These are phyloP conservation scores for Geosmithia putterillii DNA, from an alignment of 2,329 filamentous ascomycete genomes.

Conservation along the genomic window DNA sequence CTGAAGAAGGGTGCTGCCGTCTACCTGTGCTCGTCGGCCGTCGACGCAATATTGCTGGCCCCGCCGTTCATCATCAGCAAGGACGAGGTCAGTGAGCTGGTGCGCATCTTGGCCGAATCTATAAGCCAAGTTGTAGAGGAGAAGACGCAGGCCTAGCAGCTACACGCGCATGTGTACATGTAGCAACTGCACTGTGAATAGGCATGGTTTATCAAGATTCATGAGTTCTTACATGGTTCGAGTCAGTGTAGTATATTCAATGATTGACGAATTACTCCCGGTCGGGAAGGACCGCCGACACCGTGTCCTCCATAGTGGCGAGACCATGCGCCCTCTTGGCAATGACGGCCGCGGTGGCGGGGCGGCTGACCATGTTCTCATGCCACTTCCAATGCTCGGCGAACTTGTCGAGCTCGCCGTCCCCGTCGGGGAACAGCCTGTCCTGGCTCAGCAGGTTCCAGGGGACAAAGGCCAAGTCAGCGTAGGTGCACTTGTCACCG, in stretches of 20 bases:
- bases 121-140: neutral
- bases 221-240: too few species aligned
- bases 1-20: constrained; percentile 4
- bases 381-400: neutral
- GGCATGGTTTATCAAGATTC: too few species aligned
- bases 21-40: constrained; percentile 15
- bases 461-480: constrained; percentile 21
- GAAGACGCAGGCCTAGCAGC: too few species aligned
- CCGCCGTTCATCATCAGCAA: constrained; percentile 53
- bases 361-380: neutral
- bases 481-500: constrained; percentile 26
- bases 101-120: neutral
- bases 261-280: neutral
- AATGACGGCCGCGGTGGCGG: neutral
- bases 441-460: neutral
- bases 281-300: neutral
- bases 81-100: constrained; percentile 1
- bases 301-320: neutral
- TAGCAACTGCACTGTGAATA: too few species aligned
- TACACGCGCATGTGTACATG: too few species aligned
- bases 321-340: neutral
- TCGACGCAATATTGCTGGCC: constrained; percentile 59
- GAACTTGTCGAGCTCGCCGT: neutral
- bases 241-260: too few species aligned
- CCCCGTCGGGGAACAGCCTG: neutral